Evolutionary conservation across 441 rosid genomes (phyloP), one percentile per base, ranked within the genome.

Genomic region (Iberis amara): DNA sequence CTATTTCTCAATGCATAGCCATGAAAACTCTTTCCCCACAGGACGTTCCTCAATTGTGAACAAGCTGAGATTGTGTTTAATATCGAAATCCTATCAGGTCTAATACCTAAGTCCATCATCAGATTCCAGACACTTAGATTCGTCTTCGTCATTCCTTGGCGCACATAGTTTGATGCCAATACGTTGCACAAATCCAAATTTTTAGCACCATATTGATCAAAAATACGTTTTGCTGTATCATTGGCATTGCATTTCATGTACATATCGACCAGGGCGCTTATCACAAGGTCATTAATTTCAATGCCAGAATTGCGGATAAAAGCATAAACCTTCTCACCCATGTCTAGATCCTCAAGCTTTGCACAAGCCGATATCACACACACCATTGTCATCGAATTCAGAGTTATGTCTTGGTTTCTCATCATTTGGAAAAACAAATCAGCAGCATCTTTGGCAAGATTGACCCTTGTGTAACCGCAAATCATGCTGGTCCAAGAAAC

Each of bases 401-500:
- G 94, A 14, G 6, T 55, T 2, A 69, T 59, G 7, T 79, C 74
- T 26, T 54, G 64, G 1, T 37, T 14, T 41, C 65, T 76, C n/a
- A 76, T 66, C 87, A 85, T 82, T 58, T 70, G 46, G 33, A 79
- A 80, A 67, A 82, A 82, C 69, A 77, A 69, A 9, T 71, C 72
- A 68, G 80, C 75, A 9, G 90, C 87, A 12, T 80, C 77, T 68
- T 67, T 60, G 0, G 80, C 72, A 15, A 55, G 44, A 18, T 60
- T 74, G 62, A 64, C 59, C 61, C 85, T 73, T 0, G 66, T 75
- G 57, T 76, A 82, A 24, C 85, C 85, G 18, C 82, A 79, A 69
- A 85, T 85, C 76, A 85, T 53, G 58, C 87, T 85, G 14, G 94
- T 85, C 90, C 90, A 85, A 1, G 90, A 75, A 43, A 85, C 90